Evolutionary conservation across 805 yeast genomes (phyloP).

Genomic region (Cyberlindnera sargentensis): DNA sequence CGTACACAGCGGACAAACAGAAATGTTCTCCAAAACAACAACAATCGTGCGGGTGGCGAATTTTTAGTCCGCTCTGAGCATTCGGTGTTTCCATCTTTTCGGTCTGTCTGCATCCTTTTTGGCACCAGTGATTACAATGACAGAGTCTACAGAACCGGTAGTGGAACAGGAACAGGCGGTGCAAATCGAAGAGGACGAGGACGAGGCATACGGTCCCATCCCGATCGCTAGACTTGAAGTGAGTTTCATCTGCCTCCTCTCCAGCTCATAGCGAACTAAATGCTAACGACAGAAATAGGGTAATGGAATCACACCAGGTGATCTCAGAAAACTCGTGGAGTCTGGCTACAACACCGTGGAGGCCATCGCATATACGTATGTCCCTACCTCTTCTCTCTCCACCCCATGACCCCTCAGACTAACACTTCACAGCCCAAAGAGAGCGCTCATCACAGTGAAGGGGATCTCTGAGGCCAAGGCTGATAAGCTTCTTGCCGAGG

Average conservation of each 20-base stretch:
- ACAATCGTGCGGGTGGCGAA: conserved; percentile 1
- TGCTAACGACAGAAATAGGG: conserved; percentile 34
- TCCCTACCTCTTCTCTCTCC: not conserved
- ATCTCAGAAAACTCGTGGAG: conserved; percentile 71
- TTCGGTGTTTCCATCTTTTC: too few relatives aligned
- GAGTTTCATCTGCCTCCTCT: conserved; percentile 4
- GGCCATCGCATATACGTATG: conserved; percentile 77
- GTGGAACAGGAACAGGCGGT: conserved; percentile 9
- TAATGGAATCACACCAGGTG: conserved; percentile 78
- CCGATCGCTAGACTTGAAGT: conserved; percentile 43
- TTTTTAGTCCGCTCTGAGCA: too few relatives aligned
- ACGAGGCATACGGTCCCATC: conserved; percentile 49
- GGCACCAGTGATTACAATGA: not conserved
- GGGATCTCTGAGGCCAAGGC: conserved; percentile 97
- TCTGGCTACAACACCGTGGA: conserved; percentile 88
- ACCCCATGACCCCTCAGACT: not conserved
- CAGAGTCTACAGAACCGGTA: conserved; percentile 2
- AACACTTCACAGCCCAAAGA: conserved; percentile 46
- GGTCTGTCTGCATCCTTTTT: too few relatives aligned
- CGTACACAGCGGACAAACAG: not conserved
- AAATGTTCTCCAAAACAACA: conserved; percentile 2
- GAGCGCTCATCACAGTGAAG: conserved; percentile 66
- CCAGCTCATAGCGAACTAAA: not conserved
- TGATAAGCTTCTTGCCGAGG: conserved; percentile 74
- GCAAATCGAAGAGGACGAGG: conserved; percentile 36